Base-by-base conservation (phyloP, 2,329 filamentous ascomycete genomes). In the Pestalotiopsis fici region DNA sequence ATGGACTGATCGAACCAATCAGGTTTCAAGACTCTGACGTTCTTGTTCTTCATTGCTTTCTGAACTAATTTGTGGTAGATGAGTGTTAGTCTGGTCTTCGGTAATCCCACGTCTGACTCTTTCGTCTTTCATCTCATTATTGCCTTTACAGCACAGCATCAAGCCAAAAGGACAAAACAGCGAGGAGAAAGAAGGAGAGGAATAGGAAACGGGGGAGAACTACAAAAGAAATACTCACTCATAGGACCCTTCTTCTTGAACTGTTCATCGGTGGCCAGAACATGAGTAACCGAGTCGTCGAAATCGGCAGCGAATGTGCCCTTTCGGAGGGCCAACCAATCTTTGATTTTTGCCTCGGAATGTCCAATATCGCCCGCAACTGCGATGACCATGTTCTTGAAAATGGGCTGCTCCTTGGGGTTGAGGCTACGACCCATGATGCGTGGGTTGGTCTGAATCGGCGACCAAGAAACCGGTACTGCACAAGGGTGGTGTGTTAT, bases 271-370 rank as follows among this genome's bases (percentile, higher is more conserved):
- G 88, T 88, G 65, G 89, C 87, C 25, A 97, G 84, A 0, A 97
- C 80, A 78, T 97, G 94, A 0, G 94, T 97, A 11, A 91, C 87
- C 0, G 81, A 73, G 0, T 82, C 76, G 28, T 82, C 83, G 21
- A 93, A 78, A 0, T 83, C 79, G 1, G 81, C 76, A 0, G 81
- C 79, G 74, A 89, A 91, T 1, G 67, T 77, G 1, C 92, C 94
- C 6, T 88, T 89, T 67, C 91, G 88, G 3, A 82, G 75, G 3
- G 81, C 80, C 11, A 93, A 84, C 93, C 93, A 97, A 50, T 82
- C 81, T 43, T 83, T 83, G 43, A 96, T 84, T 55, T 92, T 86
- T 1, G 86, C 82, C 2, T 84, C 78, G 1, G 81, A 69, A 15
- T 80, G 77, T 1, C 79, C 80, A 4, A 93, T 86, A 2, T 86